phyloP scores from a whole-genome alignment of 805 yeast species.

The Ogataea nakhonphanomensis region DNA sequence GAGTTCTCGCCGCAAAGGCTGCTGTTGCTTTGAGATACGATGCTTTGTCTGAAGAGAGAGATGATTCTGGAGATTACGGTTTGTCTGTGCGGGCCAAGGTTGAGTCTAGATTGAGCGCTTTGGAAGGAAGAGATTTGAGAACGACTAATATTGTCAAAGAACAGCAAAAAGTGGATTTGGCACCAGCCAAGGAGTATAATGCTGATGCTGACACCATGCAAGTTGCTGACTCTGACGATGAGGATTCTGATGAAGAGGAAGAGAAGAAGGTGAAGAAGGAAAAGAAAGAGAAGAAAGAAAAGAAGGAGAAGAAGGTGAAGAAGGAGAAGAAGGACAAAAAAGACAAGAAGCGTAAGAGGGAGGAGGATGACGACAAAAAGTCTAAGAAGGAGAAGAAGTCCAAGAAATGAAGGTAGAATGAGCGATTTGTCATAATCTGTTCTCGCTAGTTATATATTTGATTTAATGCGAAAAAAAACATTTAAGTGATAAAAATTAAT shows the following conservation, averaged over 20 bases:
- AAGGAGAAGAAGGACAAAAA: constrained; percentile 20
- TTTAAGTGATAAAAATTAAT: constrained; percentile 13
- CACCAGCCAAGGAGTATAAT: constrained; percentile 85
- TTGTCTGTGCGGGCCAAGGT: constrained; percentile 87
- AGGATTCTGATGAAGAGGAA: constrained; percentile 31
- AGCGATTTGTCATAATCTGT: constrained; percentile 21
- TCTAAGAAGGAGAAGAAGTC: constrained; percentile 18
- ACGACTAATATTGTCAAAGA: constrained; percentile 80
- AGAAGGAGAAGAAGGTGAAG: constrained; percentile 27
- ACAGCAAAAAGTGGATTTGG: constrained; percentile 80
- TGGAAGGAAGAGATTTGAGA: constrained; percentile 96
- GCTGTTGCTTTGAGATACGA: constrained; percentile 96
- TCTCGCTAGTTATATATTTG: constrained; percentile 14
- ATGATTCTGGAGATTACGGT: constrained; percentile 93
- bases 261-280: constrained; percentile 25
- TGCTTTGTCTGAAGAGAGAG: constrained; percentile 95
- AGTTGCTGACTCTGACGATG: constrained; percentile 30
- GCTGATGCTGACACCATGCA: constrained; percentile 86
- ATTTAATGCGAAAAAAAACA: constrained; percentile 21
- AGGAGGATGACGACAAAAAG: constrained; percentile 10
- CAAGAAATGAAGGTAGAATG: constrained; percentile 21
- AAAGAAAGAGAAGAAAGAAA: constrained; percentile 30
- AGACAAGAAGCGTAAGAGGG: constrained; percentile 8
- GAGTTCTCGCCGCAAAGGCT: constrained; percentile 98
- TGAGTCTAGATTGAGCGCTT: constrained; percentile 87